Evolutionary conservation across 164 flowering plant species (phyloP).

Genomic region (Magnolia changhungtana): DNA sequence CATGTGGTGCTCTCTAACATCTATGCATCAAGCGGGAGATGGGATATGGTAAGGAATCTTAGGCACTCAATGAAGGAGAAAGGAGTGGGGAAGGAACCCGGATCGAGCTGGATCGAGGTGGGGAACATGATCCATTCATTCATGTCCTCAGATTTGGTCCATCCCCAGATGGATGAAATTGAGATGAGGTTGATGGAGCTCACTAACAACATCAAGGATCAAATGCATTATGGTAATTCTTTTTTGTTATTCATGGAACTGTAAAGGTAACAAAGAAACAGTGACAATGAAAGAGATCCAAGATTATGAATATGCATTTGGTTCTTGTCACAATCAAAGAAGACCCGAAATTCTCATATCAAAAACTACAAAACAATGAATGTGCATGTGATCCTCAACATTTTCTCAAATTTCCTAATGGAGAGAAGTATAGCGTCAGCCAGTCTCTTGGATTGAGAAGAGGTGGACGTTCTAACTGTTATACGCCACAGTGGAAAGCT

Average conservation of each 20-base stretch:
- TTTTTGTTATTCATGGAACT: not conserved
- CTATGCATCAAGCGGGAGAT: slow-evolving; percentile 19
- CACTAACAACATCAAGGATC: slow-evolving; percentile 11
- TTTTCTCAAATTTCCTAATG: too few relatives aligned
- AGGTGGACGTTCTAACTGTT: too few relatives aligned
- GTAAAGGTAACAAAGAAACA: not conserved
- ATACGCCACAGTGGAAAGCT: too few relatives aligned
- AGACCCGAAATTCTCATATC: too few relatives aligned
- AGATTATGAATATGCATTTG: too few relatives aligned
- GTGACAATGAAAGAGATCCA: too few relatives aligned
- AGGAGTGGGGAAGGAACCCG: slow-evolving; percentile 18
- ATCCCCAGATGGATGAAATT: slow-evolving; percentile 15
- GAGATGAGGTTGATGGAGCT: slow-evolving; percentile 10
- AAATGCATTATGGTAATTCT: not conserved
- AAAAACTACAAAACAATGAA: too few relatives aligned
- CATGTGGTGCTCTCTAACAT: slow-evolving; percentile 20
- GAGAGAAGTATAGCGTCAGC: too few relatives aligned
- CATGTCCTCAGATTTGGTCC: slow-evolving; percentile 11
- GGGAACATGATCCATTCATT: slow-evolving; percentile 11
- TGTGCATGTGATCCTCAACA: too few relatives aligned
- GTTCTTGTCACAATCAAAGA: too few relatives aligned
- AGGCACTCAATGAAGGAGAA: slow-evolving; percentile 14
- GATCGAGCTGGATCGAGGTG: slow-evolving; percentile 22
- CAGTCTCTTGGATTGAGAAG: too few relatives aligned
- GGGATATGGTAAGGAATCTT: slow-evolving; percentile 18